phyloP scores from a whole-genome alignment of 352 stramenopile genomes.

The Thraustotheca clavata region DNA sequence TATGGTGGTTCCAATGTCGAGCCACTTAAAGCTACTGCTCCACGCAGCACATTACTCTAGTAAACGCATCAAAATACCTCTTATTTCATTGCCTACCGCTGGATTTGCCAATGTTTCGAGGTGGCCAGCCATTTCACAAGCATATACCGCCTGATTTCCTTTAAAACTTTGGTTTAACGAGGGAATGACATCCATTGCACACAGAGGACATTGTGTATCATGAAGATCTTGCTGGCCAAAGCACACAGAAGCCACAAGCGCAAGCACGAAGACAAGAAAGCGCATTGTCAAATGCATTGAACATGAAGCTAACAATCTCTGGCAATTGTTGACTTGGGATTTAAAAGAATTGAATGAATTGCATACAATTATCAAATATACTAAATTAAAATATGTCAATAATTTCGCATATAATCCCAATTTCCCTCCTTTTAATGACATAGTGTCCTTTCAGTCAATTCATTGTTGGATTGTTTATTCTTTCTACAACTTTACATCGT shows the following conservation, averaged over 20 bases:
- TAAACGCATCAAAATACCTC: neutral
- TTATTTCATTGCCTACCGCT: conserved; percentile 42
- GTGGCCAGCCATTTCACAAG: conserved; percentile 76
- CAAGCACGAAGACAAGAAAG: neutral
- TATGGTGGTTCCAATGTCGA: conserved; percentile 42
- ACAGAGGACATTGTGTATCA: conserved; percentile 27
- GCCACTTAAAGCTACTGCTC: conserved; percentile 7
- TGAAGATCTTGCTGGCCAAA: conserved; percentile 11
- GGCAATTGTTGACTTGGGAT: too few species aligned
- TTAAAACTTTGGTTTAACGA: conserved; percentile 56
- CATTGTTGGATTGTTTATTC: too few species aligned
- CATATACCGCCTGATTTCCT: conserved; percentile 65
- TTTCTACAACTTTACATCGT: too few species aligned
- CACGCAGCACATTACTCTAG: conserved; percentile 19
- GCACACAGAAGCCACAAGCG: too few species aligned
- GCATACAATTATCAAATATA: too few species aligned
- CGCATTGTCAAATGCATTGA: too few species aligned
- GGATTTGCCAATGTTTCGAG: conserved; percentile 71
- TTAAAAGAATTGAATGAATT: too few species aligned
- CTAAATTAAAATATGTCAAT: too few species aligned
- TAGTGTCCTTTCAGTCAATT: too few species aligned
- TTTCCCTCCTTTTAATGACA: too few species aligned
- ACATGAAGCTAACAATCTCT: too few species aligned
- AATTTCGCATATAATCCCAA: too few species aligned
- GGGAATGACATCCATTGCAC: conserved; percentile 46